These are phyloP conservation scores for Fomitopsis palustris DNA, from an alignment of 1,284 basidiomycete genomes.

Conservation along the genomic window DNA sequence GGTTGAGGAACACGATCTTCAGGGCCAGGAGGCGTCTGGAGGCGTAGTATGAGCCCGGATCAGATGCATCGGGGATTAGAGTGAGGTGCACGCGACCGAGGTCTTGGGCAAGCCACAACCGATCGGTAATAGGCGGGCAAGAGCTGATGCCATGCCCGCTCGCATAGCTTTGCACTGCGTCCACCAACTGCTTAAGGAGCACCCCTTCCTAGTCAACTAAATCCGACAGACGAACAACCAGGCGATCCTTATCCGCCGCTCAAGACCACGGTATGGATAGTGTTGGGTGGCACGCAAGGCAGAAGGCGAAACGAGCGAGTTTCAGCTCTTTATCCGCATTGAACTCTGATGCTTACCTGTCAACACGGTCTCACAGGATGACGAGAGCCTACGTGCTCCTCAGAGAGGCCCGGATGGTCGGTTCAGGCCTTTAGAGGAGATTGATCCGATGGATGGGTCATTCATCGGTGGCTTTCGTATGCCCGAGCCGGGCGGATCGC, in stretches of 20 bases:
- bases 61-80: neutral
- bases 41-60: no score
- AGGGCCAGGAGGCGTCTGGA: neutral
- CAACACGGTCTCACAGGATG: neutral
- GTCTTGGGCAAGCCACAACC: neutral
- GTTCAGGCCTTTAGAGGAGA: slow-evolving; percentile 50
- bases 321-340: neutral
- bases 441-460: slow-evolving; percentile 50
- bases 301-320: slow-evolving; percentile 27
- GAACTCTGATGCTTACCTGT: neutral
- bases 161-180: neutral
- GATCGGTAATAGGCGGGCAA: neutral
- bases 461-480: slow-evolving; percentile 16
- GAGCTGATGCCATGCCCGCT: neutral
- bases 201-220: neutral
- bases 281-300: slow-evolving; percentile 64
- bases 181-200: neutral
- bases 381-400: slow-evolving; percentile 48
- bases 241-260: neutral
- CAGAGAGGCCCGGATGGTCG: slow-evolving; percentile 48
- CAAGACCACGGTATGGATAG: slow-evolving; percentile 49
- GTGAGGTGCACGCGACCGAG: neutral
- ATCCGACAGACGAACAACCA: neutral
- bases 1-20: neutral
- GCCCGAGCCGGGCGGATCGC: slow-evolving; percentile 14